Conservation (phyloP, 352 stramenopile species). For the Pythium dissimile region DNA sequence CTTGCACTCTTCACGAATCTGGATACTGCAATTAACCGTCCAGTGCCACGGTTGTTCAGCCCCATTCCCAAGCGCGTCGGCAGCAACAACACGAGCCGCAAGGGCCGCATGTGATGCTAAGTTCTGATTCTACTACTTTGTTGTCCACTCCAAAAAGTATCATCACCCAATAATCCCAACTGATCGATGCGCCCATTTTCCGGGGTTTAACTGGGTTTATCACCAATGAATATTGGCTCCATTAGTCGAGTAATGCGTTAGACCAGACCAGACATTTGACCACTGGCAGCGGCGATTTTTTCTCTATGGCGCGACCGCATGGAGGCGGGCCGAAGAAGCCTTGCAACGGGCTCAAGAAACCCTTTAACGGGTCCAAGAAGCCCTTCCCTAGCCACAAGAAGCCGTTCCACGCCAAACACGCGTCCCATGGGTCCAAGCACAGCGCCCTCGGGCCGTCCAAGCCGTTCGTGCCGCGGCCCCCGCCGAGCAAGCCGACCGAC, state of each 20-base stretch:
- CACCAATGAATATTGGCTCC: background rate
- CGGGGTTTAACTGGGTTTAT: background rate
- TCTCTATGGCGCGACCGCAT: slow-evolving; percentile 17
- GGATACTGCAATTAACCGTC: too few relatives aligned
- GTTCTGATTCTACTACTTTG: slow-evolving; percentile 13
- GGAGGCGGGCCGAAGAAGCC: slow-evolving; percentile 4
- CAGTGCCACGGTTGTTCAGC: background rate
- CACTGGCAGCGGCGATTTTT: background rate
- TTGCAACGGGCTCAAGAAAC: slow-evolving; percentile 10
- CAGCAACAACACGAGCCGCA: slow-evolving; percentile 46
- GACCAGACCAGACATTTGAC: background rate
- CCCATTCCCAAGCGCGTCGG: slow-evolving; percentile 16
- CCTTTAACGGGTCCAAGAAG: slow-evolving; percentile 12
- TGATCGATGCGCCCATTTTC: background rate
- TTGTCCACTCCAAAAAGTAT: slow-evolving; percentile 10
- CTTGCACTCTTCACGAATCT: background rate
- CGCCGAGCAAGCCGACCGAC: background rate
- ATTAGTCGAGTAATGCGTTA: too few relatives aligned
- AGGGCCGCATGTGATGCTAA: slow-evolving; percentile 66
- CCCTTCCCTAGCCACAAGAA: background rate
- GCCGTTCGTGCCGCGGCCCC: too few relatives aligned
- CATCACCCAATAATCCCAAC: slow-evolving; percentile 19
- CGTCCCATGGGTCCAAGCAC: background rate
- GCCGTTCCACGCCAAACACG: background rate
- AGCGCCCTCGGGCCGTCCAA: background rate